A percentile compares a stretch with the other conserved stretches of the same genome.
Evolutionary conservation across 139 green algal genomes (phyloP).

Genomic region (Ettlia oleoabundans): DNA sequence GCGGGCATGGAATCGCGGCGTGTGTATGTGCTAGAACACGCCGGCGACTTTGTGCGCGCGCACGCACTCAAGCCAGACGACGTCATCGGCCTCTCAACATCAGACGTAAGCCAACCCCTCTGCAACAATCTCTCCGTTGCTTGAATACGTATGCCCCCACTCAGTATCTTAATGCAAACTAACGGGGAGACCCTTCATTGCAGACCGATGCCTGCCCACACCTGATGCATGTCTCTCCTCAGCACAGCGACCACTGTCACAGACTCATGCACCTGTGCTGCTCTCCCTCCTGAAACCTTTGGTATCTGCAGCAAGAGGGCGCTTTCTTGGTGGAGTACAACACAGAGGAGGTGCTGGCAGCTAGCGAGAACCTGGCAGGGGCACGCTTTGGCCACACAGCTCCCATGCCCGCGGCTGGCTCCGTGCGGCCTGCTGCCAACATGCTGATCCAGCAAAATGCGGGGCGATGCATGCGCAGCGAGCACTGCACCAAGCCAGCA

Average conservation of each 20-base stretch:
- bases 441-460: constrained; percentile 51
- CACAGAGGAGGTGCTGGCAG: constrained; percentile 49
- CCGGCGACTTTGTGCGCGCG: constrained; percentile 50
- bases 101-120: not conserved
- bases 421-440: constrained; percentile 31
- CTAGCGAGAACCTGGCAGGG: constrained; percentile 46
- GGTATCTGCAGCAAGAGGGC: constrained; percentile 17
- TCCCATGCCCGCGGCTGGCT: constrained; percentile 4
- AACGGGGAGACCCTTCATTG: not conserved
- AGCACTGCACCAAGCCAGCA: constrained; percentile 63
- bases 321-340: constrained; percentile 55
- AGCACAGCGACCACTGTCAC: not conserved
- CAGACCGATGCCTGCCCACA: not conserved
- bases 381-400: constrained; percentile 34
- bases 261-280: not conserved
- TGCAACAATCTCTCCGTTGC: not conserved
- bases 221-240: not conserved
- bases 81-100: constrained; percentile 65
- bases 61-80: constrained; percentile 63
- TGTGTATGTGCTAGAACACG: constrained; percentile 81
- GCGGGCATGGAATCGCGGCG: constrained; percentile 67
- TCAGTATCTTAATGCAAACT: too few species aligned
- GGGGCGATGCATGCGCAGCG: constrained; percentile 58
- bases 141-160: too few species aligned
- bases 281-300: not conserved